Base-by-base conservation (phyloP, 1,284 basidiomycete genomes). In the Coriolopsis trogii region DNA sequence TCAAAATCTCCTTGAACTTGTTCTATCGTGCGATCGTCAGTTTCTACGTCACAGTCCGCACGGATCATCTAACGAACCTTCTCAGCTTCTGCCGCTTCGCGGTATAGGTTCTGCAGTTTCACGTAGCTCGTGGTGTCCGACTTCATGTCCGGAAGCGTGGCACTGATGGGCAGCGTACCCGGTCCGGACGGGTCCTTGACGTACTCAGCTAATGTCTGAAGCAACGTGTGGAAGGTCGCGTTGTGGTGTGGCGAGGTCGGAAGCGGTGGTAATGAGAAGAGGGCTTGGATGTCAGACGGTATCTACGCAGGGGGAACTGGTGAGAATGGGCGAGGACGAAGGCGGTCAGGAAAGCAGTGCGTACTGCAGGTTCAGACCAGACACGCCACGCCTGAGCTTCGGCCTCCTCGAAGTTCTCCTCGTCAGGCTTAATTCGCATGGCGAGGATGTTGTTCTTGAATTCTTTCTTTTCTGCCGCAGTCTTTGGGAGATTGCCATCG, bases 381-480 rank as follows among this genome's bases (percentile, higher is more conserved):
- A 81, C 84, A 31, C 90, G 80, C 68, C 89, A 90, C 0, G 89
- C 87, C 69, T 95, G 87, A 2, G 85, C 78, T 59, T 89, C 81
- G 1, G 94, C 95, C 70, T 97, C 95, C 60, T 98, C 95, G 67
- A 95, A 94, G 73, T 98, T 98, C 73, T 99, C 96, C 63, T 96
- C 92, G 68, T 99, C 96, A 0, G 73, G 64, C 62, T 93, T 92
- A 53, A 78, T 68, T 61, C 81, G 85, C 76, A 84, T 81, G 2
- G 70, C 73, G 28, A 72, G 70, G 47, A 95, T 74, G 7, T 54
- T 56, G 44, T 81, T 75, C 66, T 94, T 93, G 75, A 98, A 96
- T 18, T 81, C 84, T 54, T 86, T 78, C 62, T 91, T 87, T 62
- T 97, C 91, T 0, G 77, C 78, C 26, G 76, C 75, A 0, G 79